Percentiles rank a stretch among this genome's conserved stretches.
These are phyloP conservation scores for Sanguinoderma infundibulare DNA, from an alignment of 1,284 basidiomycete genomes.

Conservation along the genomic window DNA sequence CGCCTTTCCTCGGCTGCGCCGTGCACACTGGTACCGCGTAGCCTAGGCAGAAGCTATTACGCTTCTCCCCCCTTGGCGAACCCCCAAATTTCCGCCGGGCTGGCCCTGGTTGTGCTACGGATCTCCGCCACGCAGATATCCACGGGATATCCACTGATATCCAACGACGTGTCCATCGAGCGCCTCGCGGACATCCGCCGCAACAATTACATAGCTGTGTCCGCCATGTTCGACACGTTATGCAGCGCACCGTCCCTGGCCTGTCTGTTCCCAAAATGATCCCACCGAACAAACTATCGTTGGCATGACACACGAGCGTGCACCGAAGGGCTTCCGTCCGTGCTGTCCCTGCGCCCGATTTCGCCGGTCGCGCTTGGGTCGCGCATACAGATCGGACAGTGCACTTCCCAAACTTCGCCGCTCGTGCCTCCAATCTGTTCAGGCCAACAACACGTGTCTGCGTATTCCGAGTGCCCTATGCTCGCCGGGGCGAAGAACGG, in stretches of 20 bases:
- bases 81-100: not conserved
- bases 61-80: not conserved
- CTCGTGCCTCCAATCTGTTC: not conserved
- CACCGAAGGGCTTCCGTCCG: slow-evolving; percentile 7
- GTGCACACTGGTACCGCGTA: not conserved
- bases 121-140: not conserved
- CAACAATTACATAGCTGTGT: not conserved
- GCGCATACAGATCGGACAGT: not conserved
- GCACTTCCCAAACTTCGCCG: not conserved
- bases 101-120: not conserved
- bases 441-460: slow-evolving; percentile 10
- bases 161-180: not conserved
- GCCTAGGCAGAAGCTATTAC: not conserved
- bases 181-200: slow-evolving; percentile 7
- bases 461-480: not conserved
- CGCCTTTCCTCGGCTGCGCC: slow-evolving; percentile 7
- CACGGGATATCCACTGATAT: not conserved
- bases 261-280: slow-evolving; percentile 5
- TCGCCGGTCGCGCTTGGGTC: not conserved
- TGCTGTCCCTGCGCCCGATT: slow-evolving; percentile 8
- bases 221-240: not conserved
- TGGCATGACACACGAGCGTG: slow-evolving; percentile 20
- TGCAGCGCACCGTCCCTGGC: slow-evolving; percentile 14
- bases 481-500: not conserved
- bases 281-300: slow-evolving; percentile 14